Base-by-base conservation (phyloP, 2,329 filamentous ascomycete genomes). In the Didymella exigua region DNA sequence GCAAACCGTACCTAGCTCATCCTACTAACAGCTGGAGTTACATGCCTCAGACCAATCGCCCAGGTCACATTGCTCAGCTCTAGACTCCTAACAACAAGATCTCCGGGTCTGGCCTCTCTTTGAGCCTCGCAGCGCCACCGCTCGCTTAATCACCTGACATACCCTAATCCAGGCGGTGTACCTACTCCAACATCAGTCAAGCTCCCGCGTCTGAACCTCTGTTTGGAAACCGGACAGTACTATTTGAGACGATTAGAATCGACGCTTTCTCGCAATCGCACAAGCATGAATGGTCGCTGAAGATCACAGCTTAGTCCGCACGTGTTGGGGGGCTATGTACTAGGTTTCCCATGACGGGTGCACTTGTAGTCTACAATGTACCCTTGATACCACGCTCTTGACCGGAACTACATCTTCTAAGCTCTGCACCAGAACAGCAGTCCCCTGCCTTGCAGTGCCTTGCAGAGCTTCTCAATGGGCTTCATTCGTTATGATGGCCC, bases 61-160 rank as follows among this genome's bases (percentile, higher is more conserved):
- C 16, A 34, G 27, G 36, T 21, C n/a, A 14, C 29, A 41, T 36
- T 53, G 41, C 29, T 47, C 49, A 42, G 49, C 43, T 53, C 42
- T 47, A 14, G 49, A 11, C 16, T 40, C 8, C 5, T n/a, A 16
- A 7, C 19, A 33, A 5, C 42, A 46, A 23, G 11, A 21, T n/a
- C 21, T 26, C 21, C 16, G 18, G 18, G 42, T 16, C 36, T 29
- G 45, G n/a, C n/a, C n/a, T n/a, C n/a, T n/a, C n/a, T n/a, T 45
- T 18, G 41, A 52, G 49, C 49, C 41, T 46, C 13, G 40, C 23
- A 5, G 13, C 30, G 37, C 40, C 19, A 34, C n/a, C 34, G 2
- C 27, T 40, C 49, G 49, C 36, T 40, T 41, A 21, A 19, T 45
- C 30, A 40, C 40, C 23, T 29, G 9, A 14, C 23, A 27, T n/a